Percentiles rank a stretch among this genome's conserved stretches.
These are phyloP conservation scores for Fusarium sp. DNA, from an alignment of 2,329 filamentous ascomycete species.

Conservation along the genomic window DNA sequence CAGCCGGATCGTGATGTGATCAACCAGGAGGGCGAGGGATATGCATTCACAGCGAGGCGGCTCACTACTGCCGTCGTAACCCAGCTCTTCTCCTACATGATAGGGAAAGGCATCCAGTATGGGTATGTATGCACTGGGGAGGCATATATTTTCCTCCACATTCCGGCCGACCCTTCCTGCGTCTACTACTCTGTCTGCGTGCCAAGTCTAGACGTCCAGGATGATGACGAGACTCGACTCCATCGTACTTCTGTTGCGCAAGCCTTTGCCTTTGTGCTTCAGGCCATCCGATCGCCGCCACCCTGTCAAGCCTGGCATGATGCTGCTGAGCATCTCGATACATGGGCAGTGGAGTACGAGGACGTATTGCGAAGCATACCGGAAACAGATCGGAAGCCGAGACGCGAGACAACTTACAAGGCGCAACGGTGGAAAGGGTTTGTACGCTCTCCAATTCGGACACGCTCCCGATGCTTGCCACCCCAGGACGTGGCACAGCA, in stretches of 20 bases:
- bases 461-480: background rate
- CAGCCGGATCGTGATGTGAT: slow-evolving; percentile 45
- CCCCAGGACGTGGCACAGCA: background rate
- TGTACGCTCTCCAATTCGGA: slow-evolving; percentile 45
- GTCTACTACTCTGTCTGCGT: background rate
- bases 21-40: slow-evolving; percentile 47
- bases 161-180: background rate
- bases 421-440: slow-evolving; percentile 47
- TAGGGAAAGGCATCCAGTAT: background rate
- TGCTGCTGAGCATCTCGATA: slow-evolving; percentile 43
- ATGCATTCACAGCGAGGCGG: slow-evolving; percentile 42
- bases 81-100: background rate
- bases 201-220: background rate
- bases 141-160: background rate
- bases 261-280: background rate
- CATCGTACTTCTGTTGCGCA: background rate
- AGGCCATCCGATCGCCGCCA: background rate
- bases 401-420: slow-evolving; percentile 34
- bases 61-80: background rate
- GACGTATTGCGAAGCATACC: slow-evolving; percentile 45
- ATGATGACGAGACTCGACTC: background rate
- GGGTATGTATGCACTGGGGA: background rate
- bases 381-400: slow-evolving; percentile 30
- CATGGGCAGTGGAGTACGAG: slow-evolving; percentile 51
- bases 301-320: slow-evolving; percentile 47